phyloP scores from a whole-genome alignment of 176 grass and related monocot species.

The Alopecurus myosuroides region DNA sequence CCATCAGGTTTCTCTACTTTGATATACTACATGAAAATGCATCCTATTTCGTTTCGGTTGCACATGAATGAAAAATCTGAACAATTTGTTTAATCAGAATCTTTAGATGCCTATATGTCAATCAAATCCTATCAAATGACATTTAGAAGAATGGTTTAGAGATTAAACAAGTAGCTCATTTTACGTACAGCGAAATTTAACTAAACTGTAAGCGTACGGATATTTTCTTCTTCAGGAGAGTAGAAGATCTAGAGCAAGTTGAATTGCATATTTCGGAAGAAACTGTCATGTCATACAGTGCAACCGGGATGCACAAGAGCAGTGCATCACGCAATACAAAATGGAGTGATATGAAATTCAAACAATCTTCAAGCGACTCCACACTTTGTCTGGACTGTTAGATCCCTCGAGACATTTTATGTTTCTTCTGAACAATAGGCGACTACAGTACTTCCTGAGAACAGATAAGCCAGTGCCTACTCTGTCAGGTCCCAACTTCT shows the following conservation, averaged over 20 bases:
- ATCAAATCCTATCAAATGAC: neutral
- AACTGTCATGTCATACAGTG: constrained; percentile 16
- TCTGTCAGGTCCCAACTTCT: neutral
- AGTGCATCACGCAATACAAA: constrained; percentile 6
- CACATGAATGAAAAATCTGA: too few species aligned
- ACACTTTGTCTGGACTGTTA: neutral
- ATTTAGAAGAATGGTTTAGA: neutral
- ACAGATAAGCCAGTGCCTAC: neutral
- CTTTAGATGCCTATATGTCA: neutral
- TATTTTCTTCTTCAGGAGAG: neutral
- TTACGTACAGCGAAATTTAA: neutral
- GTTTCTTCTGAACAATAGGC: constrained; percentile 3
- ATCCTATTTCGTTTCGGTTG: too few species aligned
- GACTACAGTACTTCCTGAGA: neutral
- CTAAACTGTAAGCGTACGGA: neutral
- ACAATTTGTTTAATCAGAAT: neutral
- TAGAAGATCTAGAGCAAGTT: neutral
- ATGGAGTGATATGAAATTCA: constrained; percentile 3
- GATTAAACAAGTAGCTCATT: neutral
- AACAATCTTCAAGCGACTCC: neutral
- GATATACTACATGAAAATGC: too few species aligned
- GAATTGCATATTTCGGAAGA: constrained; percentile 15
- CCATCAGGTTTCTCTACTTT: too few species aligned
- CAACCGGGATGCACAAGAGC: constrained; percentile 8
- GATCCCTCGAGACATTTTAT: neutral